Base-by-base conservation (phyloP, 768 basidiomycete species). In the Ephemerocybe angulata region DNA sequence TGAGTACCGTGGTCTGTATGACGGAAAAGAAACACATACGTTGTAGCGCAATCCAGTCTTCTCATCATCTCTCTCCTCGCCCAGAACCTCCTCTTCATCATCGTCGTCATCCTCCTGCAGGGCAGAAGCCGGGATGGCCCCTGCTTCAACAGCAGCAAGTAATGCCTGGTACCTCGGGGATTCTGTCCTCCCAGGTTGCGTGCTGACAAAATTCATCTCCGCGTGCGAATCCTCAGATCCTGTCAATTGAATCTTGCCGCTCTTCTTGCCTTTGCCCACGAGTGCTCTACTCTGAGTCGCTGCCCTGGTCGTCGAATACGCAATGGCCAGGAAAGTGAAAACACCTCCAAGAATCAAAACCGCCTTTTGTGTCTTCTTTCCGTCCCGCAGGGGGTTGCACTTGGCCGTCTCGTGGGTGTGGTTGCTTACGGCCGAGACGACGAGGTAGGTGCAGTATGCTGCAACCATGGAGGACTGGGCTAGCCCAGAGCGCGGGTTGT, bases 381-480 rank as follows among this genome's bases (percentile, higher is more conserved):
- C 83, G 56, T 83, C 81, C 46, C 85, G 86, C 10, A 98, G 78
- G 0, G 97, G 97, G 69, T 98, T 98, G 76, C 97, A 99, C 21
- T 78, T 73, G 43, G 76, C 73, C 3, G 75, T 72, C 52, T 83
- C 78, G 62, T 95, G 88, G 7, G 84, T 84, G 71, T 96, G 92
- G 66, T 98, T 98, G 58, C 87, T 89, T 55, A 99, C 85, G 3
- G 97, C 97, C 17, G 91, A 94, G 28, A 92, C 88, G 62, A 92
- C 84, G 57, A 99, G 86, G 68, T 99, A 99, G 2, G 94, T 93
- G 74, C 92, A 97, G 69, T 99, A 99, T 1, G 87, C 91, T 3
- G 91, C 90, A n/a, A 99, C 96, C 89, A 98, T 95, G 43, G 90
- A 86, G 6, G 93, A 87, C 66, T 98, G 97, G 1, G 93, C 93